phyloP scores from a whole-genome alignment of 2,329 filamentous ascomycete genomes.

The Huntiella abstrusa region DNA sequence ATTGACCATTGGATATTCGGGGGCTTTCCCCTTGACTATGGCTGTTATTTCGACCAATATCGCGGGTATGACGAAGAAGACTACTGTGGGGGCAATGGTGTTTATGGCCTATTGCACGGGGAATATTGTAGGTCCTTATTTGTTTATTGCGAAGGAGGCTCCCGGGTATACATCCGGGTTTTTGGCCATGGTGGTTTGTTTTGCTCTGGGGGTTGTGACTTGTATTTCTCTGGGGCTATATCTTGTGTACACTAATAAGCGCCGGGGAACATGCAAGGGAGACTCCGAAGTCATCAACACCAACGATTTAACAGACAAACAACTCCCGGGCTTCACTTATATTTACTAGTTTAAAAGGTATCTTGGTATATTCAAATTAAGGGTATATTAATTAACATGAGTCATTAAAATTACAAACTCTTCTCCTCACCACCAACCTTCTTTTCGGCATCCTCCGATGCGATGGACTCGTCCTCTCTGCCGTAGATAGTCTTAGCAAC shows the following conservation, averaged over 20 bases:
- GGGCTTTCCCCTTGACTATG: constrained; percentile 25
- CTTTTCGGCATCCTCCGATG: constrained; percentile 4
- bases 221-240: constrained; percentile 29
- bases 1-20: constrained; percentile 38
- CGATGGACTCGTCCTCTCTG: neutral
- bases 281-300: neutral
- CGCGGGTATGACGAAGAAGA: constrained; percentile 45
- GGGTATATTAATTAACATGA: neutral
- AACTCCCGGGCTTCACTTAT: constrained; percentile 35
- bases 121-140: constrained; percentile 41
- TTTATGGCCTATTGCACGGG: constrained; percentile 42
- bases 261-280: constrained; percentile 23
- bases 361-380: neutral
- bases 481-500: constrained; percentile 8
- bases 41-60: constrained; percentile 39
- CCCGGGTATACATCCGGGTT: constrained; percentile 44
- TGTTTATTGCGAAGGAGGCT: constrained; percentile 36
- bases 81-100: constrained; percentile 35
- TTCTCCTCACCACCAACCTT: constrained; percentile 4
- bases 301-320: constrained; percentile 33
- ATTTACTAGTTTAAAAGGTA: constrained; percentile 18
- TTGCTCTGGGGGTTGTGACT: constrained; percentile 26
- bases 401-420: neutral
- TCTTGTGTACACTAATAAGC: constrained; percentile 31
- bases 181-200: constrained; percentile 41